Evolutionary conservation across 495 filamentous ascomycete genomes (phyloP).

Genomic region (Daldinia childiae): DNA sequence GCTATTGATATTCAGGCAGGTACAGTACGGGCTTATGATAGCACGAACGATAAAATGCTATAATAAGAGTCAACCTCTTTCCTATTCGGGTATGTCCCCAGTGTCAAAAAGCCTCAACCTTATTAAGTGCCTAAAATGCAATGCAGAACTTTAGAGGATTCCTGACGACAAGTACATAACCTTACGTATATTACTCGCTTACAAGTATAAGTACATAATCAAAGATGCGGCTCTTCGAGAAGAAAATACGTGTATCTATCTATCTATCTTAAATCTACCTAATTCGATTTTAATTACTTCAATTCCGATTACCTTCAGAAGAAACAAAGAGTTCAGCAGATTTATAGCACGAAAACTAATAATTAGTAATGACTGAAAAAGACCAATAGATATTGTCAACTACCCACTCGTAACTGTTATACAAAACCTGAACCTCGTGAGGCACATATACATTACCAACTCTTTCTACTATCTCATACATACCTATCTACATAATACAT

Average conservation of each 20-base stretch:
- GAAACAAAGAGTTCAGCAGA: not conserved
- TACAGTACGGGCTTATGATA: not conserved
- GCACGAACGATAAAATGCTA: not conserved
- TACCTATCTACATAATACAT: too few species aligned
- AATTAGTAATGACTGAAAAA: not conserved
- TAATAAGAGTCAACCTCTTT: not conserved
- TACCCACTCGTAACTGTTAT: too few species aligned
- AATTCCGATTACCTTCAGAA: not conserved
- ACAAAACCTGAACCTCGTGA: too few species aligned
- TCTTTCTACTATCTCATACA: too few species aligned
- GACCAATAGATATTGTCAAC: too few species aligned
- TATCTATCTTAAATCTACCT: not conserved
- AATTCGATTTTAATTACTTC: not conserved
- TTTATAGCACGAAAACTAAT: not conserved
- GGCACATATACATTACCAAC: too few species aligned
- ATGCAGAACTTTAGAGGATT: not conserved
- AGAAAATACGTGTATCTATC: not conserved
- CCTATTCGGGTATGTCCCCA: not conserved
- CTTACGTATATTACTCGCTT: not conserved
- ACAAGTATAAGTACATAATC: not conserved
- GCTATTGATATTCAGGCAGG: not conserved
- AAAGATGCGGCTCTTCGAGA: slow-evolving; percentile 2
- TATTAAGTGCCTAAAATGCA: not conserved
- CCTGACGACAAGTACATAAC: not conserved
- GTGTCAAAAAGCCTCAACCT: not conserved